Evolutionary conservation across 2,329 filamentous ascomycete species (phyloP), one percentile per base, ranked within the genome.

Genomic region (Cladosporium sp.): DNA sequence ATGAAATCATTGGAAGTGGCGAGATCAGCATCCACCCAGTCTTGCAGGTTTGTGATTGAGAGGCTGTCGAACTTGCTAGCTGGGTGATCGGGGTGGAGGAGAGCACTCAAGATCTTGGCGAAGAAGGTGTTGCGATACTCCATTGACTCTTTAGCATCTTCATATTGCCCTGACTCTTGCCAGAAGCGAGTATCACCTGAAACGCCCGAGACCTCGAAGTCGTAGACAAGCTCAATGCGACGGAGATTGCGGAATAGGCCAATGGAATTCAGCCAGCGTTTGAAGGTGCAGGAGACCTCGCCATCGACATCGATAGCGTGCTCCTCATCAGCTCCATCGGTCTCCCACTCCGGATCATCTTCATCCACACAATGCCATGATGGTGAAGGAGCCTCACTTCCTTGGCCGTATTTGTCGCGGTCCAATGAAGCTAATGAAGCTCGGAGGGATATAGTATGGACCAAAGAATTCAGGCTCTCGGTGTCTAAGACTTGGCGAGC

Each of bases 41-140:
- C 64, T 53, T 69, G 67, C n/a, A 70, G 24, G 25, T 70, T 67
- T n/a, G 63, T 58, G 36, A 70, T 60, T 0, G 61, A 59, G 1
- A 70, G 51, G 10, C 42, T 58, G 9, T 60, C 37, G 4, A 67
- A 39, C 19, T 58, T 59, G 25, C 9, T 42, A 9, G 28, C 48
- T 8, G 57, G 53, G 24, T 57, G 52, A 12, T 58, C 52, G 1
- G 53, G 20, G 8, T 52, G 49, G 3, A 40, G 39, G 34, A 52
- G 12, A 4, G 49, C 49, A 19, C 35, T 17, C 49, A 52, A 12
- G 19, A 52, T 9, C 35, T 52, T 39, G 35, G 35, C 20, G 7
- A 52, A 39, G 20, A 52, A 52, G 12, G 22, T 32, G 20, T 40
- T 22, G 4, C 49, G 49, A 10, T 52, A 52, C 15, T 25, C 32